These are phyloP conservation scores for Phytophthora colocasiae DNA, from an alignment of 352 stramenopile species.

Conservation along the genomic window DNA sequence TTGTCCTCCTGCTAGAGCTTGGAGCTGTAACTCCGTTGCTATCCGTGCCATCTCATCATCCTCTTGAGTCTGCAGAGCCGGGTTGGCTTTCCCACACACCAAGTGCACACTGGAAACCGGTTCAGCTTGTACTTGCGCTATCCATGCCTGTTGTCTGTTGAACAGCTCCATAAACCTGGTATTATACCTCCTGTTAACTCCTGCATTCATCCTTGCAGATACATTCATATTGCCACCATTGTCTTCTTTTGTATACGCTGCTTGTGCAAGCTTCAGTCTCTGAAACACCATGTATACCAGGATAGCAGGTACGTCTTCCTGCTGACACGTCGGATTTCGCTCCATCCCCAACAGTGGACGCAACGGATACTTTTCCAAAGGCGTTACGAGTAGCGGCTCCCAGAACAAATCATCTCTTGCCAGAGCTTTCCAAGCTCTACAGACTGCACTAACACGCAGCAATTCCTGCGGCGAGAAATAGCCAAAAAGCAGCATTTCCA, in stretches of 20 bases:
- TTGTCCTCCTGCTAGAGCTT: slow-evolving; percentile 1
- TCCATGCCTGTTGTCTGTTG: slow-evolving; percentile 16
- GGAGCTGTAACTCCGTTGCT: slow-evolving; percentile 20
- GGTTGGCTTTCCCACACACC: slow-evolving; percentile 22
- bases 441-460: slow-evolving; percentile 55
- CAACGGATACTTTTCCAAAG: slow-evolving; percentile 69
- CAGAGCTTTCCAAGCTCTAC: slow-evolving; percentile 60
- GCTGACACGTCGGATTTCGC: slow-evolving; percentile 7
- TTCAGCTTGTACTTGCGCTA: slow-evolving; percentile 12
- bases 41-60: slow-evolving; percentile 22
- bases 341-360: slow-evolving; percentile 61
- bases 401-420: slow-evolving; percentile 68
- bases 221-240: neutral
- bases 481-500: slow-evolving; percentile 70
- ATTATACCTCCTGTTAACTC: slow-evolving; percentile 18
- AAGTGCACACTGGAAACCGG: slow-evolving; percentile 37
- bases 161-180: slow-evolving; percentile 28
- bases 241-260: slow-evolving; percentile 13
- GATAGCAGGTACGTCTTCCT: slow-evolving; percentile 60
- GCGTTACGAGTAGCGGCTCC: slow-evolving; percentile 70
- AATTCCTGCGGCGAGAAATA: slow-evolving; percentile 64
- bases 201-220: neutral
- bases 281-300: slow-evolving; percentile 81
- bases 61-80: slow-evolving; percentile 4
- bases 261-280: slow-evolving; percentile 47